phyloP scores from a whole-genome alignment of 805 yeast genomes.

The Torulaspora gathmanii region DNA sequence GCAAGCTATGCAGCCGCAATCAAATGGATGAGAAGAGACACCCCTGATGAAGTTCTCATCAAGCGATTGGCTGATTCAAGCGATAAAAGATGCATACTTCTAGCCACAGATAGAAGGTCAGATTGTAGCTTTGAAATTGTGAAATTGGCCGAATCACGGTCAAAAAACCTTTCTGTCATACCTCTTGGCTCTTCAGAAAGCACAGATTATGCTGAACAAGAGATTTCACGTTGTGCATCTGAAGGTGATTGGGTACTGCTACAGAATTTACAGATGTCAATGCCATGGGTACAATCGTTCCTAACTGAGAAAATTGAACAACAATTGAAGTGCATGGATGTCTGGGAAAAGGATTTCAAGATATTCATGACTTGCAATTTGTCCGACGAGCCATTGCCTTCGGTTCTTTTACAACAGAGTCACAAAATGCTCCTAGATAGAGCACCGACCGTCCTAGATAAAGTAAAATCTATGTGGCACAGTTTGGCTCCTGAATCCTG shows the following conservation, averaged over 20 bases:
- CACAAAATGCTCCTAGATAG: constrained; percentile 55
- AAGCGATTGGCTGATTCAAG: constrained; percentile 5
- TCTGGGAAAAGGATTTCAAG: constrained; percentile 27
- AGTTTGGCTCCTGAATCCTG: not conserved
- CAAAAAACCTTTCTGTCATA: constrained; percentile 39
- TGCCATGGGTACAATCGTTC: constrained; percentile 54
- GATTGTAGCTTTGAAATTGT: constrained; percentile 62
- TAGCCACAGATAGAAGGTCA: constrained; percentile 55
- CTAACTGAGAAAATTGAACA: constrained; percentile 42
- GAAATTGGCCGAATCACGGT: constrained; percentile 37
- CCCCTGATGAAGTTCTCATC: constrained; percentile 1
- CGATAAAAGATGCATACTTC: constrained; percentile 35
- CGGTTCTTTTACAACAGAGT: constrained; percentile 51
- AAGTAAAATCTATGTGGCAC: constrained; percentile 19
- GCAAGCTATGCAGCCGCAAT: constrained; percentile 14
- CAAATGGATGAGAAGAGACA: not conserved
- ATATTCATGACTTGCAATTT: constrained; percentile 63
- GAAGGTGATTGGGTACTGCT: constrained; percentile 66
- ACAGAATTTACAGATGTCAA: constrained; percentile 76
- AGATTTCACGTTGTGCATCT: constrained; percentile 44
- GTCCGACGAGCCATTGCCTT: constrained; percentile 46
- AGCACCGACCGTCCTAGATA: constrained; percentile 44
- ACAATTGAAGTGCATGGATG: constrained; percentile 20
- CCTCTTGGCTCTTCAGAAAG: constrained; percentile 78
- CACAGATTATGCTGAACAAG: constrained; percentile 48